Conservation (phyloP, 192 early-diverging fungal species). For the Entomortierella lignicola region DNA sequence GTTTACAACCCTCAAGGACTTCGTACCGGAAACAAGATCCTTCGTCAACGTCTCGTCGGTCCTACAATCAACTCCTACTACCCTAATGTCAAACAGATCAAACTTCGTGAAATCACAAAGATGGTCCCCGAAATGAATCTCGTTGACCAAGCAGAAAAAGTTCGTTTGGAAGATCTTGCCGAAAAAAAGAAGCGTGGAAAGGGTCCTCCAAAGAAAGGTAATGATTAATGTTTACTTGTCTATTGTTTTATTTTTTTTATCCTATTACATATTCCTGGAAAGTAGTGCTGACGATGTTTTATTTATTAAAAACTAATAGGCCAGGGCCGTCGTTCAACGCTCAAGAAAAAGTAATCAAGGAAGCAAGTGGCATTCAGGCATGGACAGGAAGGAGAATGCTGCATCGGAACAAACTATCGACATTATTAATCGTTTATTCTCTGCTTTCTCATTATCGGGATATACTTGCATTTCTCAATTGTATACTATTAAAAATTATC, state of each 20-base stretch:
- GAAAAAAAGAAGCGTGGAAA: slow-evolving; percentile 78
- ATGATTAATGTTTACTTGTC: not conserved
- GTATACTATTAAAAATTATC: slow-evolving; percentile 7
- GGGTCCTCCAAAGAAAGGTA: slow-evolving; percentile 83
- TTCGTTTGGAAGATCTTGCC: slow-evolving; percentile 74
- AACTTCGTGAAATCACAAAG: slow-evolving; percentile 62
- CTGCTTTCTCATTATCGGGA: not conserved
- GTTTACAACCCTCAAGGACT: slow-evolving; percentile 75
- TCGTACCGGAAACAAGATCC: slow-evolving; percentile 79
- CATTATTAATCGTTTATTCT: not conserved
- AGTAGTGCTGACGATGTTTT: not conserved
- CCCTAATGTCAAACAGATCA: slow-evolving; percentile 65
- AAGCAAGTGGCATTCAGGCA: not conserved
- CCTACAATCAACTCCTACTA: slow-evolving; percentile 74
- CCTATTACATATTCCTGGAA: not conserved
- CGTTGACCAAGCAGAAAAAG: slow-evolving; percentile 71
- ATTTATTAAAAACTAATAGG: slow-evolving; percentile 43
- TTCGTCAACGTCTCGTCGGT: slow-evolving; percentile 75
- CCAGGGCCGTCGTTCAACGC: slow-evolving; percentile 67
- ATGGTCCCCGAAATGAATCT: slow-evolving; percentile 64
- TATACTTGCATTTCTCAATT: not conserved
- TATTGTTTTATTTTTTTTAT: not conserved
- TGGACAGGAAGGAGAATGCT: not conserved
- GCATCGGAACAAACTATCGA: not conserved
- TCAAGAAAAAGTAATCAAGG: slow-evolving; percentile 60